Conservation (phyloP, 225 moss, liverwort and hornwort genomes). For the Thuidium tamariscinum region DNA sequence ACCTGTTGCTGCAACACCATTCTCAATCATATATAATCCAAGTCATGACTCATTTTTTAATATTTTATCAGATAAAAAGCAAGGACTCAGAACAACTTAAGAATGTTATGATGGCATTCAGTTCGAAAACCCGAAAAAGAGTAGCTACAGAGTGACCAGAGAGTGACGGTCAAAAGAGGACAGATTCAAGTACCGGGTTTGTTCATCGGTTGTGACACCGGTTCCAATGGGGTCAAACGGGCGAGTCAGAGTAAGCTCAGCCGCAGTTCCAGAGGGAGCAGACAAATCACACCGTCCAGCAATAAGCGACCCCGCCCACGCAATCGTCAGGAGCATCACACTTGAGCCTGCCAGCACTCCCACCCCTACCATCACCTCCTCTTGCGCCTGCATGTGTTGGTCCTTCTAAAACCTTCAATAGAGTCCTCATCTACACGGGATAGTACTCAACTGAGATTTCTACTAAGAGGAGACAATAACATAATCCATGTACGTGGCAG, state of each 20-base stretch:
- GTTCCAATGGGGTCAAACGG: slow-evolving; percentile 51
- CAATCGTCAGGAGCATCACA: slow-evolving; percentile 87
- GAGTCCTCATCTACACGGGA: slow-evolving; percentile 1
- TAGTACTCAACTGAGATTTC: background rate
- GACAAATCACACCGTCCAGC: slow-evolving; percentile 88
- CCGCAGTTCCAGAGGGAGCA: slow-evolving; percentile 60
- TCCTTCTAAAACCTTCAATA: slow-evolving; percentile 14
- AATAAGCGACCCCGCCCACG: slow-evolving; percentile 79
- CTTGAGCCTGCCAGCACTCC: slow-evolving; percentile 98
- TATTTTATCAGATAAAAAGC: background rate
- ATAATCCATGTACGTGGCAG: background rate
- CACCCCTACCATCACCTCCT: slow-evolving; percentile 98
- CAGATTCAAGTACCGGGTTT: slow-evolving; percentile 39
- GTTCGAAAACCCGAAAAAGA: background rate
- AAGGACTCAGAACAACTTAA: background rate
- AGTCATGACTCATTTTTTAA: background rate
- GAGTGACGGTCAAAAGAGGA: background rate
- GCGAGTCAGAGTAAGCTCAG: slow-evolving; percentile 65
- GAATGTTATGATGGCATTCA: background rate
- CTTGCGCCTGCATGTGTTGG: slow-evolving; percentile 67
- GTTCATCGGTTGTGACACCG: slow-evolving; percentile 95
- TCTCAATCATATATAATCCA: background rate
- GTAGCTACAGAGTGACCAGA: background rate
- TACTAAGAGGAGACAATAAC: background rate
- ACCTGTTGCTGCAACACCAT: background rate